Percentiles rank a stretch among this genome's conserved stretches.
Conservation (phyloP, 306 rosid species). For the Trichosanthes cucumerina region DNA sequence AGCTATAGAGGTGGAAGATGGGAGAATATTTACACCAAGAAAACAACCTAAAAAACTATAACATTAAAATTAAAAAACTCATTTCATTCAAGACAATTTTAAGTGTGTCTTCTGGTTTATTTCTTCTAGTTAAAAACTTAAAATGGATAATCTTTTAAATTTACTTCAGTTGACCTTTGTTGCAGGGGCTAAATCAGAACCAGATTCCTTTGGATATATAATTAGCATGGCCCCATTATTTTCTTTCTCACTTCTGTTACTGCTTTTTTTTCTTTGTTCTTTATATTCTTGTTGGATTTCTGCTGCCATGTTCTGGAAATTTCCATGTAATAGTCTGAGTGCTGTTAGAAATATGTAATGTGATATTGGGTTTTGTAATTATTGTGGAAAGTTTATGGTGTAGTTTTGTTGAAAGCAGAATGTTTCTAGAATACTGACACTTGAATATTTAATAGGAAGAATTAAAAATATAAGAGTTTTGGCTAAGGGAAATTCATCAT, state of each 20-base stretch:
- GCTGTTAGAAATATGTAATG: neutral
- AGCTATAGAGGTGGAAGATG: no score
- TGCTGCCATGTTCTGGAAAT: neutral
- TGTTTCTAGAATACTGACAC: neutral
- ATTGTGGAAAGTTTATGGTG: neutral
- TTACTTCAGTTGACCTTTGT: neutral
- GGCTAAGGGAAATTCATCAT: conserved; percentile 28
- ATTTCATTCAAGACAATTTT: neutral
- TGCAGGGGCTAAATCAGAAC: neutral
- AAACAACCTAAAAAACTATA: no score
- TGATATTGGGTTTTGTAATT: neutral
- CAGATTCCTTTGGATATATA: neutral
- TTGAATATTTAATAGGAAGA: neutral
- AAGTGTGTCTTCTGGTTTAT: neutral
- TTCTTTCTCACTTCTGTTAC: neutral
- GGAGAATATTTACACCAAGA: no score
- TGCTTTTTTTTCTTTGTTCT: neutral
- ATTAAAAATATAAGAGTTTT: neutral
- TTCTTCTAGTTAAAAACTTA: neutral
- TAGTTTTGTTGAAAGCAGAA: neutral
- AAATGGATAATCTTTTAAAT: neutral
- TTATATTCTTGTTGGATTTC: neutral
- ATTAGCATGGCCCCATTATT: neutral
- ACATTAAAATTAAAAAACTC: no score
- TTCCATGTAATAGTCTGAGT: neutral